Evolutionary conservation across 352 stramenopile species (phyloP).

Genomic region (Pythium oligandrum): DNA sequence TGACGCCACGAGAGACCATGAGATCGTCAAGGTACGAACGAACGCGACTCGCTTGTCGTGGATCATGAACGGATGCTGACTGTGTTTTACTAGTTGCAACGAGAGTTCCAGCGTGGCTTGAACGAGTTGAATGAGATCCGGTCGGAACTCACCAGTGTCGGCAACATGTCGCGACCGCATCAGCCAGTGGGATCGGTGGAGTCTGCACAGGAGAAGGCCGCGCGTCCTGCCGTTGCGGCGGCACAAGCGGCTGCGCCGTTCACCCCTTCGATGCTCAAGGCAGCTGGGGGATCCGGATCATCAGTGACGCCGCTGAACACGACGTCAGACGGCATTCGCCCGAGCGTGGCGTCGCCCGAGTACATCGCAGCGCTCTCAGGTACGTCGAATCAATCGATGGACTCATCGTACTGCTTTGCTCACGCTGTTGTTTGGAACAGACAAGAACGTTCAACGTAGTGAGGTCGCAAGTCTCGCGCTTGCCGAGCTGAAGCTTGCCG

Average conservation of each 20-base stretch:
- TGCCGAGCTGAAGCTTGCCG: conserved; percentile 54
- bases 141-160: conserved; percentile 64
- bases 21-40: conserved; percentile 55
- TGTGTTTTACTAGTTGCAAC: conserved; percentile 37
- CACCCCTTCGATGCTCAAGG: not conserved
- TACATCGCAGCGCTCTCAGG: conserved; percentile 12
- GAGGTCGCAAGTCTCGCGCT: conserved; percentile 52
- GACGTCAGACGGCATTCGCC: conserved; percentile 5
- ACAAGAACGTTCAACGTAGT: conserved; percentile 14
- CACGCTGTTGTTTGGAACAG: conserved; percentile 1
- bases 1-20: conserved; percentile 72
- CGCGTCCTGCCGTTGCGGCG: not conserved
- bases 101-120: conserved; percentile 71
- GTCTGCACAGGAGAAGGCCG: not conserved
- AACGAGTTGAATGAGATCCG: conserved; percentile 80
- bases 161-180: conserved; percentile 51
- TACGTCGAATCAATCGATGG: not conserved
- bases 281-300: too few species aligned
- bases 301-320: conserved; percentile 3
- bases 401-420: not conserved
- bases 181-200: conserved; percentile 27
- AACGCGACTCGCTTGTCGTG: not conserved
- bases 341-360: conserved; percentile 4
- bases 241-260: conserved; percentile 4
- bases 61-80: not conserved